Base-by-base conservation (phyloP, 2,329 filamentous ascomycete species). In the Teratosphaeria epicoccoides region DNA sequence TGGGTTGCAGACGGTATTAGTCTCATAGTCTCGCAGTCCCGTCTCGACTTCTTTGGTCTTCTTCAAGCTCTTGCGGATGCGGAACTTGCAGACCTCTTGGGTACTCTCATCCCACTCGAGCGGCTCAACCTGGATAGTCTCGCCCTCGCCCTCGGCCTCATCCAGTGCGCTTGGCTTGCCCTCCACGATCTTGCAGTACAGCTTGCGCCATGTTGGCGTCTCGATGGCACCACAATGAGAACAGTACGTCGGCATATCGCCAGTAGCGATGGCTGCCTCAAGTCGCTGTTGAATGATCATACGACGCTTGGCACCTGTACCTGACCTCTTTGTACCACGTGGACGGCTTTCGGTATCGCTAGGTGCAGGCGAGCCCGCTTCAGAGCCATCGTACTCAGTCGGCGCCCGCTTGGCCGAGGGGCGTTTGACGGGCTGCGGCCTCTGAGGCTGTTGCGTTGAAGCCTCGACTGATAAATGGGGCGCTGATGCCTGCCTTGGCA, bases 191-290 rank as follows among this genome's bases (percentile, higher is more conserved):
- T 88, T 88, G n/a, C 83, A 82, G 77, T 85, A 96, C 11, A 93
- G 88, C 63, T 91, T 93, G 54, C 93, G 83, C 93, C 93, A 98
- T 0, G 91, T 96, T 0, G 91, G 88, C 0, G 93, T 98, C 62
- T 97, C 87, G 52, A 98, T 95, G 6, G 89, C 87, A 5, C 93
- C 93, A 62, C 93, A 98, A 62, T 97, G 95, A 57, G 81, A 81
- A 67, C 93, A 98, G 63, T 84, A 97, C 1, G 85, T 84, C 0
- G 93, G 93, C 75, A 90, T 85, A 58, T 89, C 80, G 4, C 93
- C 93, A 50, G 82, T 81, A n/a, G 77, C 77, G 50, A 97, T 83
- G 22, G 78, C 76, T 51, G 71, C 67, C 43, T 79, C 72, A 22
- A 83, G 66, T 47, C 75, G 75, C 23, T 77, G 73, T 57, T 78